Evolutionary conservation across 371 early-diverging fungal genomes (phyloP).

Genomic region (Mucor lusitanicus): DNA sequence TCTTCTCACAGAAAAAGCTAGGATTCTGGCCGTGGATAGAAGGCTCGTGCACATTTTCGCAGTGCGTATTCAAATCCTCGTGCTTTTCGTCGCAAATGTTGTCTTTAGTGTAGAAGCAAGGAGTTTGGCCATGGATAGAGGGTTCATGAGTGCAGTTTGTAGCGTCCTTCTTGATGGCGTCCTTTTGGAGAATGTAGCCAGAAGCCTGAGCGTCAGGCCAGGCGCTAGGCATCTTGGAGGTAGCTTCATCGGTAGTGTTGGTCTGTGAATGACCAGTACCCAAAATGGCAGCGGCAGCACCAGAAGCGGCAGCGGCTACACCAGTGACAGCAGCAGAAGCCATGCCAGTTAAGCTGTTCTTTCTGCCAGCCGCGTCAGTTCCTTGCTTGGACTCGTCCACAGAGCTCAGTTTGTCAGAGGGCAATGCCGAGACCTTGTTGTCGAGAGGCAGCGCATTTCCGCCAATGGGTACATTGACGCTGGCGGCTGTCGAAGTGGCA

Average conservation of each 20-base stretch:
- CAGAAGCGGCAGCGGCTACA: conserved; percentile 5
- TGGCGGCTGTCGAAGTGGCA: background rate
- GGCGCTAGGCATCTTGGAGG: background rate
- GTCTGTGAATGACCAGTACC: background rate
- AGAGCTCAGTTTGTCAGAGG: background rate
- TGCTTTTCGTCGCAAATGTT: background rate
- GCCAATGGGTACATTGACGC: conserved; percentile 4
- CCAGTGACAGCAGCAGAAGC: conserved; percentile 12
- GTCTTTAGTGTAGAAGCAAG: conserved; percentile 2
- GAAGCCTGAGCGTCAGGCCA: background rate
- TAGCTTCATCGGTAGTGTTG: no score
- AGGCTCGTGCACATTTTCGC: background rate
- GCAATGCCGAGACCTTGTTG: background rate
- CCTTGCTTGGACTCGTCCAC: background rate
- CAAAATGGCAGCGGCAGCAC: conserved; percentile 14
- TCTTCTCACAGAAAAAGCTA: background rate
- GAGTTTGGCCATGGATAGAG: conserved; percentile 21
- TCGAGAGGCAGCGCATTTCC: background rate
- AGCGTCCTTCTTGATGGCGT: background rate
- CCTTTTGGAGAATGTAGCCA: background rate
- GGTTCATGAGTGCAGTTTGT: conserved; percentile 9
- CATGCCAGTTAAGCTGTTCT: conserved; percentile 1
- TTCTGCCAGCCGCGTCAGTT: background rate
- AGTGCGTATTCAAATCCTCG: background rate
- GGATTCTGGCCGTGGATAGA: conserved; percentile 22